Evolutionary conservation across 805 yeast species (phyloP).

Genomic region (Hanseniaspora valbyensis): DNA sequence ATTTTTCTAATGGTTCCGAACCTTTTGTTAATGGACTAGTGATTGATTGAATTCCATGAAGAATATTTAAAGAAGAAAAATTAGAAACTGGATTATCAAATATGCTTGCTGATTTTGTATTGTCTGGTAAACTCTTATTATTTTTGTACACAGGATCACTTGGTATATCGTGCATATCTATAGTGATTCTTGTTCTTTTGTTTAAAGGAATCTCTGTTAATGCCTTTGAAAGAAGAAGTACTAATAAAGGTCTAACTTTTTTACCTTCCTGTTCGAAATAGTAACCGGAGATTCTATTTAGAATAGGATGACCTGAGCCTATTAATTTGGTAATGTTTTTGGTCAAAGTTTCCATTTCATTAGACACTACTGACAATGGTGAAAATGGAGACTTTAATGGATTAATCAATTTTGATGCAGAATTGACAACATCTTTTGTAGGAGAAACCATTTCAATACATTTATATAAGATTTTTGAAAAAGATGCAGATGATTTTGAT

Average conservation of each 20-base stretch:
- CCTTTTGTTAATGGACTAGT: slow-evolving; percentile 71
- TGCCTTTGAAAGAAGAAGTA: slow-evolving; percentile 71
- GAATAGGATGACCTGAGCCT: slow-evolving; percentile 88
- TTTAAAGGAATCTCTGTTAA: slow-evolving; percentile 60
- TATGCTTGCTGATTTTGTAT: slow-evolving; percentile 38
- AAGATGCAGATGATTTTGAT: neutral
- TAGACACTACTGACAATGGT: slow-evolving; percentile 82
- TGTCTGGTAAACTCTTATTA: slow-evolving; percentile 24
- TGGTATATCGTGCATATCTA: slow-evolving; percentile 55
- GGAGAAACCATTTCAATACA: slow-evolving; percentile 12
- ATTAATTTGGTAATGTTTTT: slow-evolving; percentile 73
- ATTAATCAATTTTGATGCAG: slow-evolving; percentile 66
- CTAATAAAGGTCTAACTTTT: slow-evolving; percentile 85
- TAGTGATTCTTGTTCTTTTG: slow-evolving; percentile 50
- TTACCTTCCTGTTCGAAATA: slow-evolving; percentile 95
- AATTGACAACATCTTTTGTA: slow-evolving; percentile 40
- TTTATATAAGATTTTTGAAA: slow-evolving; percentile 1
- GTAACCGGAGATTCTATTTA: slow-evolving; percentile 84
- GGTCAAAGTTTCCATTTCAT: slow-evolving; percentile 84
- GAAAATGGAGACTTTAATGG: slow-evolving; percentile 53
- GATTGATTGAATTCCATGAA: slow-evolving; percentile 88
- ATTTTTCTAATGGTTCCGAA: slow-evolving; percentile 42
- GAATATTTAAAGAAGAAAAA: slow-evolving; percentile 67
- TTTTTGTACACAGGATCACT: slow-evolving; percentile 55
- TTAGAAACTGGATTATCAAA: slow-evolving; percentile 42